Evolutionary conservation across 495 filamentous ascomycete genomes (phyloP), one percentile per base, ranked within the genome.

Genomic region (Daldinia vernicosa): DNA sequence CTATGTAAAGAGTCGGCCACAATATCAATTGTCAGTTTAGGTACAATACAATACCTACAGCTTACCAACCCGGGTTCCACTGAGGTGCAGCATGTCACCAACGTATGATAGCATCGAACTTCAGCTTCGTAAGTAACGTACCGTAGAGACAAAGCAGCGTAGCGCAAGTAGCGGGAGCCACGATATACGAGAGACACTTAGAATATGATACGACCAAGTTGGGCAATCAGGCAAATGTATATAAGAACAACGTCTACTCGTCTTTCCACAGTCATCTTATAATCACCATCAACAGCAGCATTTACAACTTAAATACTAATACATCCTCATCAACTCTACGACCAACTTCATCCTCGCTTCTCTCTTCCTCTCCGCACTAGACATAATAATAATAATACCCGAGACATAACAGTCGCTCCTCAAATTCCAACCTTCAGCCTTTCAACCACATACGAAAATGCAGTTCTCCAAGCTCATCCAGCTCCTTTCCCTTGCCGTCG

Each of bases 401-500:
- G 12, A 51, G 43, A 40, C 51, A 45, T 27, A 24, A 45, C 26
- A 19, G 26, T 26, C 17, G 22, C 26, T 30, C 27, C 30, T 37
- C 19, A 59, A 40, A 40, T 43, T 51, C 66, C 50, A 62, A 54
- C 35, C 51, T 47, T 62, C 50, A 19, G 27, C 27, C 22, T 7
- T 7, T 5, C 47, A 51, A 51, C 24, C 9, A 15, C 30, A 47
- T 45, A 35, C 61, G 39, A 86, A 67, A 75, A 88, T 88, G 86
- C 83, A 84, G 70, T 79, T 87, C 79, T 77, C 80, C 78, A 83
- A 80, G 61, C 71, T 79, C 72, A 32, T 33, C 54, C 67, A 67
- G 50, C 35, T 74, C 63, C 73, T 73, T 26, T 66, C 70, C 43
- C 51, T 71, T 30, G 58, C 56, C 27, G 70, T 60, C 66, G 70